These are phyloP conservation scores for Tieghemostelium lacteum DNA, from an alignment of 78 protist genomes.

Conservation along the genomic window DNA sequence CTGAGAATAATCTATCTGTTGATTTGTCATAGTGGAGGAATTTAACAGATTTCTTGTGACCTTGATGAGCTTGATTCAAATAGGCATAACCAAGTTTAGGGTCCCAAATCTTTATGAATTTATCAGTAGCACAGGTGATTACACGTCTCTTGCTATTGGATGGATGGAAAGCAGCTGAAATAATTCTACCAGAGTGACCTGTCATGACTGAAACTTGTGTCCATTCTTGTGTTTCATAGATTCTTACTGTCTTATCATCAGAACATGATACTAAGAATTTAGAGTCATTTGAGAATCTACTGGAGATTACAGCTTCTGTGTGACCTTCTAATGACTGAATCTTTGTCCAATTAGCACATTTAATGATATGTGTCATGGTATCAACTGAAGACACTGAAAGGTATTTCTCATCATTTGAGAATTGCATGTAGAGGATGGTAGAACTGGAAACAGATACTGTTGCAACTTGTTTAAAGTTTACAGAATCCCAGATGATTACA, in stretches of 20 bases:
- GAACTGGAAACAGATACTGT: not conserved
- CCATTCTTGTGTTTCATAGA: slow-evolving; percentile 55
- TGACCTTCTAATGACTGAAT: slow-evolving; percentile 54
- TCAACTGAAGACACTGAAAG: slow-evolving; percentile 45
- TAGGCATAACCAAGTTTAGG: slow-evolving; percentile 50
- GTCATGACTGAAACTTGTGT: slow-evolving; percentile 60
- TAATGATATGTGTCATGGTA: slow-evolving; percentile 24
- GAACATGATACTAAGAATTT: slow-evolving; percentile 63
- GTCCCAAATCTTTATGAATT: slow-evolving; percentile 66
- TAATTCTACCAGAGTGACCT: slow-evolving; percentile 77
- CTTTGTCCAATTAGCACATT: slow-evolving; percentile 2
- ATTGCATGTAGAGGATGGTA: slow-evolving; percentile 38
- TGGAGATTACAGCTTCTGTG: slow-evolving; percentile 42
- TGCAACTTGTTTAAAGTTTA: not conserved
- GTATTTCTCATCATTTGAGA: slow-evolving; percentile 25
- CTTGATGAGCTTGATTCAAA: slow-evolving; percentile 29
- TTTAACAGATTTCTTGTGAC: slow-evolving; percentile 24
- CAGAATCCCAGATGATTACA: slow-evolving; percentile 41
- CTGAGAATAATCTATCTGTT: not conserved
- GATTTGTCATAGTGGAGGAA: slow-evolving; percentile 6
- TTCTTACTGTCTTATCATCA: slow-evolving; percentile 66
- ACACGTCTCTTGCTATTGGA: not conserved
- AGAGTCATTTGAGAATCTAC: slow-evolving; percentile 41
- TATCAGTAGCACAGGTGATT: slow-evolving; percentile 65
- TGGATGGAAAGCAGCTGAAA: slow-evolving; percentile 63